Conservation (phyloP, 1,284 basidiomycete genomes). For the Flammula alnicola region DNA sequence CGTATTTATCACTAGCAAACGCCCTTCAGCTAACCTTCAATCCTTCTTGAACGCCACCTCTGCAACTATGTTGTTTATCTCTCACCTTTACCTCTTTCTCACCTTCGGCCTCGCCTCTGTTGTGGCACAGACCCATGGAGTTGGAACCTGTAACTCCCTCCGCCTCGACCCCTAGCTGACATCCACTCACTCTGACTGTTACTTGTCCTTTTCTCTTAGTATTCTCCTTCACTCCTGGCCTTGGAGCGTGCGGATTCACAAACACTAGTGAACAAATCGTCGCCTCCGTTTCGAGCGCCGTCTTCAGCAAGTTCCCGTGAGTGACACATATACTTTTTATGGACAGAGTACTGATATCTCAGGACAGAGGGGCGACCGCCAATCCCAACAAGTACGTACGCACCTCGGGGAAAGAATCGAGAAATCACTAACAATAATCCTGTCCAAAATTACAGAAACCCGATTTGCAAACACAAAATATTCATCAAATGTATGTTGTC, state of each 20-base stretch:
- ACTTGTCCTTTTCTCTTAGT: conserved; percentile 26
- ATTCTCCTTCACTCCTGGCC: conserved; percentile 41
- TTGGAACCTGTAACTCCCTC: conserved; percentile 2
- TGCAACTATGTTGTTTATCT: not conserved
- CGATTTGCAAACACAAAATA: conserved; percentile 26
- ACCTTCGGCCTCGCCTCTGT: not conserved
- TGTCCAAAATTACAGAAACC: too few relatives aligned
- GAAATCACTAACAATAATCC: too few relatives aligned
- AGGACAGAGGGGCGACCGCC: conserved; percentile 23
- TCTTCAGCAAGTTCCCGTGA: conserved; percentile 47
- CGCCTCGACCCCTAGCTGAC: not conserved
- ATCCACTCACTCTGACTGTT: not conserved
- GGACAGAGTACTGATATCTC: not conserved
- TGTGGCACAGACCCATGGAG: conserved; percentile 5
- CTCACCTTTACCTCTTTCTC: not conserved
- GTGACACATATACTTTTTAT: conserved; percentile 19
- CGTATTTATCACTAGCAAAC: not conserved
- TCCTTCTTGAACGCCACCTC: not conserved
- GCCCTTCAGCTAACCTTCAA: not conserved
- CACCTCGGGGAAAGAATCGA: too few relatives aligned
- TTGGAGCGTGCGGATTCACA: conserved; percentile 49
- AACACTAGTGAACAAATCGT: conserved; percentile 43
- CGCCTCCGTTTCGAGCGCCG: conserved; percentile 41
- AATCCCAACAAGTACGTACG: conserved; percentile 30
- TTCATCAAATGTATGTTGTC: conserved; percentile 23